These are phyloP conservation scores for Paraphoma sp. DNA, from an alignment of 2,329 filamentous ascomycete species.

Conservation along the genomic window DNA sequence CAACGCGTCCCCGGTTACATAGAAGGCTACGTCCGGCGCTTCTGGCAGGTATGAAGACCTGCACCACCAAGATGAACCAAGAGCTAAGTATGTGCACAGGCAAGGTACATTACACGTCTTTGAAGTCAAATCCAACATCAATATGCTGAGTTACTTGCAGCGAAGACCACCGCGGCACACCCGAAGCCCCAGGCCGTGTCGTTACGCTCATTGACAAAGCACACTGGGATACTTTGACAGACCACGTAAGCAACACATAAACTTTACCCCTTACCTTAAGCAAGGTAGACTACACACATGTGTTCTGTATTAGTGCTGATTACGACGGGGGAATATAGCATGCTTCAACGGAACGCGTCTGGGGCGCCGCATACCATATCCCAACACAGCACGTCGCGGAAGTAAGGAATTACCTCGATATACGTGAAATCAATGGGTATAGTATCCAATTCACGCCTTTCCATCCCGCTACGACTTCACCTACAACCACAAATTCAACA, in stretches of 20 bases:
- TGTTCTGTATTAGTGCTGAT: no score
- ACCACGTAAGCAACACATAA: slow-evolving; percentile 58
- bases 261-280: slow-evolving; percentile 12
- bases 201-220: slow-evolving; percentile 87
- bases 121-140: not conserved
- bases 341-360: slow-evolving; percentile 70
- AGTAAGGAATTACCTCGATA: slow-evolving; percentile 89
- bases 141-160: slow-evolving; percentile 54
- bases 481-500: slow-evolving; percentile 18
- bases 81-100: slow-evolving; percentile 34
- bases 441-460: slow-evolving; percentile 91
- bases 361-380: slow-evolving; percentile 94
- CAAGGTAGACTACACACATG: no score
- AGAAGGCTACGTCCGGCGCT: slow-evolving; percentile 89
- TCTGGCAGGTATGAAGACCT: slow-evolving; percentile 83
- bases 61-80: not conserved
- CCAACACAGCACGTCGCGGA: slow-evolving; percentile 73
- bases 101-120: slow-evolving; percentile 32
- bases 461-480: slow-evolving; percentile 60
- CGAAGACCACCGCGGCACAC: slow-evolving; percentile 93
- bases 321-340: slow-evolving; percentile 17
- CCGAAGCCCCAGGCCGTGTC: slow-evolving; percentile 84
- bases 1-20: slow-evolving; percentile 87
- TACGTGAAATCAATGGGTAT: slow-evolving; percentile 97
- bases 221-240: slow-evolving; percentile 78